phyloP scores from a whole-genome alignment of 306 rosid genomes.

The Vicia villosa region DNA sequence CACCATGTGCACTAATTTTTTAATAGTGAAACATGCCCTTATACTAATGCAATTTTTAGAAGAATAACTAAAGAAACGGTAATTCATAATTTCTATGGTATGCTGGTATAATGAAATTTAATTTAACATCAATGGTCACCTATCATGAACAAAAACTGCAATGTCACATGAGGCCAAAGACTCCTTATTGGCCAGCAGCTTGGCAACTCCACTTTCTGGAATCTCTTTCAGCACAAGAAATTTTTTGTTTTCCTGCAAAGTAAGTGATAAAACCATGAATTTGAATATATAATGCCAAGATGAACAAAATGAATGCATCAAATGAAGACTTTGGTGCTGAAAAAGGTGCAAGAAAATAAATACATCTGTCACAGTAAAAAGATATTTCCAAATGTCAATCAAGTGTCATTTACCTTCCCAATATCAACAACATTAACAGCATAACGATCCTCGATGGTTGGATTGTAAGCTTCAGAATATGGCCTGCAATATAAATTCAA shows the following conservation, averaged over 20 bases:
- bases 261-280: slow-evolving; percentile 1
- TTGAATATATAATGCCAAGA: slow-evolving; percentile 4
- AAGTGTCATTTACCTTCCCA: slow-evolving; percentile 37
- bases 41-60: slow-evolving; percentile 17
- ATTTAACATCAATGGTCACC: slow-evolving; percentile 48
- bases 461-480: slow-evolving; percentile 59
- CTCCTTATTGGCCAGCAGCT: slow-evolving; percentile 70
- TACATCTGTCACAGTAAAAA: background rate
- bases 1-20: background rate
- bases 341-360: background rate
- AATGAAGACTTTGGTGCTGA: background rate
- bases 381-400: slow-evolving; percentile 18
- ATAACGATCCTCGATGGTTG: slow-evolving; percentile 73
- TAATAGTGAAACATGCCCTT: background rate
- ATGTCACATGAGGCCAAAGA: slow-evolving; percentile 92
- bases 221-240: slow-evolving; percentile 82
- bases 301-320: slow-evolving; percentile 4
- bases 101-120: slow-evolving; percentile 1
- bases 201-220: slow-evolving; percentile 77
- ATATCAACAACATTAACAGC: slow-evolving; percentile 68
- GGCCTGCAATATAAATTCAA: slow-evolving; percentile 53
- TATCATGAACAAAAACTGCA: slow-evolving; percentile 89
- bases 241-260: slow-evolving; percentile 68
- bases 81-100: background rate
- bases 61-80: background rate